phyloP scores from a whole-genome alignment of 345 rosid genomes.

The Sapria himalayana region DNA sequence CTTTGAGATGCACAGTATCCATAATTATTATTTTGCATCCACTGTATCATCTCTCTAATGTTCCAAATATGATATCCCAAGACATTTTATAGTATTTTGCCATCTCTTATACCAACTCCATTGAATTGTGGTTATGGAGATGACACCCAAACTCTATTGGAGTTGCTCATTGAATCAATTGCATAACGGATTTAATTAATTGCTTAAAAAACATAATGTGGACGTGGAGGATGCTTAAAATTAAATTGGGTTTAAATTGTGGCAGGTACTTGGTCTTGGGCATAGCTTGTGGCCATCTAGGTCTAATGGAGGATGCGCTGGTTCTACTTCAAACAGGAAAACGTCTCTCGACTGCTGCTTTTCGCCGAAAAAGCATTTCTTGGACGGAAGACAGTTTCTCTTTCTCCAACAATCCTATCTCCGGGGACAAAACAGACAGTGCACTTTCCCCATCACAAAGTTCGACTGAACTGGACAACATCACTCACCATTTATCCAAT shows the following conservation, averaged over 20 bases:
- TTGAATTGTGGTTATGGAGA: too few relatives aligned
- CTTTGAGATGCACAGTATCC: too few relatives aligned
- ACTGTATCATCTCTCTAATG: too few relatives aligned
- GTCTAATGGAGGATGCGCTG: conserved; percentile 96
- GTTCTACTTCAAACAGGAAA: conserved; percentile 79
- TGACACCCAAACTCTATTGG: too few relatives aligned
- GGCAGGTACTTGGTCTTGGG: conserved; percentile 63
- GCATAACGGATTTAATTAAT: too few relatives aligned
- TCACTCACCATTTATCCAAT: conserved; percentile 49
- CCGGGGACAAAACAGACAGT: conserved; percentile 11
- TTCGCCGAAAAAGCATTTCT: conserved; percentile 69
- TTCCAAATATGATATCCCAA: too few relatives aligned
- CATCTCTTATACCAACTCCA: too few relatives aligned
- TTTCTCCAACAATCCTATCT: conserved; percentile 15
- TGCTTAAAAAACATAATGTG: too few relatives aligned
- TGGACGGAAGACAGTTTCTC: conserved; percentile 88
- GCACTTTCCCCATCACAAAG: conserved; percentile 23
- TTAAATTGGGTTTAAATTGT: neutral
- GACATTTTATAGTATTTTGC: too few relatives aligned
- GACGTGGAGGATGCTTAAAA: too few relatives aligned
- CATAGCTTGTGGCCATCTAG: conserved; percentile 81
- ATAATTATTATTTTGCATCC: too few relatives aligned
- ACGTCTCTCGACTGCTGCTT: conserved; percentile 82
- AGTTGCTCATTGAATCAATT: too few relatives aligned
- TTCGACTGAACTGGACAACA: conserved; percentile 39